These are phyloP conservation scores for Brassica napus DNA, from an alignment of 345 rosid genomes.

Conservation along the genomic window DNA sequence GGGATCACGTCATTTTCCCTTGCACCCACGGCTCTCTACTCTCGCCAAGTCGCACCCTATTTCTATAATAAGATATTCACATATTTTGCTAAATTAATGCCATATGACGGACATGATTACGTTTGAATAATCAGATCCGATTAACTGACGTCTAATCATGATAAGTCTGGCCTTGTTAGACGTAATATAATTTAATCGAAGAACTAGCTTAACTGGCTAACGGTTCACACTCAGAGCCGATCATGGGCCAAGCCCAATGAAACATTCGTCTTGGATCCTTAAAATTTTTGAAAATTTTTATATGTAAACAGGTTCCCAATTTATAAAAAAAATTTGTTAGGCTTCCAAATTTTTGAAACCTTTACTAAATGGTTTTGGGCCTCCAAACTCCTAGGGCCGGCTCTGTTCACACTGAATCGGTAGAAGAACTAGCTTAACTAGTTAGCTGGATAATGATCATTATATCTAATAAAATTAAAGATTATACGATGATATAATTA, in stretches of 20 bases:
- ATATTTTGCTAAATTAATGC: not conserved
- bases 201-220: not conserved
- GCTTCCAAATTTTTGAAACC: too few relatives aligned
- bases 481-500: too few relatives aligned
- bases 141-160: not conserved
- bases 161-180: not conserved
- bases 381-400: too few relatives aligned
- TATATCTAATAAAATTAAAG: too few relatives aligned
- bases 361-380: too few relatives aligned
- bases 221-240: not conserved
- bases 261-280: too few relatives aligned
- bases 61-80: constrained; percentile 20
- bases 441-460: too few relatives aligned
- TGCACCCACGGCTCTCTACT: constrained; percentile 26
- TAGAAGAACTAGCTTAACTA: not conserved
- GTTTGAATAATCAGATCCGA: not conserved
- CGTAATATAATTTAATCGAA: not conserved
- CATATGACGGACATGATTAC: constrained; percentile 17
- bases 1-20: constrained; percentile 39
- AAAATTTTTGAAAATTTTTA: too few relatives aligned
- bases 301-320: too few relatives aligned
- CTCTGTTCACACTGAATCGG: not conserved
- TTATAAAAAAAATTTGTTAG: too few relatives aligned
- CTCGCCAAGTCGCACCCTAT: constrained; percentile 18
- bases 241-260: too few relatives aligned